These are phyloP conservation scores for Penicillium sp. DNA, from an alignment of 2,329 filamentous ascomycete genomes.

Conservation along the genomic window DNA sequence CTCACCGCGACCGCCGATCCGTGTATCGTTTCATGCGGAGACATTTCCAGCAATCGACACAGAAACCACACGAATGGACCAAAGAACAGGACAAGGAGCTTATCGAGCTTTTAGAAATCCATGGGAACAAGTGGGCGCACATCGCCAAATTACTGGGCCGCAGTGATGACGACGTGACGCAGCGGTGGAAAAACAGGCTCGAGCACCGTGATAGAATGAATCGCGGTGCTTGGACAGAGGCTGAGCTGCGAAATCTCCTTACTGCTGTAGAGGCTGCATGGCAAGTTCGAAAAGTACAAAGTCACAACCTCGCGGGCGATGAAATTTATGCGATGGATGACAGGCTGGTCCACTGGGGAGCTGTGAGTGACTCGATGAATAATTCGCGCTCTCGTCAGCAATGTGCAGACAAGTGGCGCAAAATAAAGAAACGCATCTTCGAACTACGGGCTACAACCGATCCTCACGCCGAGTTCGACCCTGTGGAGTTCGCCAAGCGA, in stretches of 20 bases:
- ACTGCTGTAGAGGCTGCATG: constrained; percentile 25
- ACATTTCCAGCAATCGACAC: constrained; percentile 37
- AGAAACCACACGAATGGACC: constrained; percentile 38
- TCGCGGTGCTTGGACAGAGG: constrained; percentile 34
- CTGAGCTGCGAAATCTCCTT: constrained; percentile 29
- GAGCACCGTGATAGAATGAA: constrained; percentile 34
- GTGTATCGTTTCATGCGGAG: constrained; percentile 41
- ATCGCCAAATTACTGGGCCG: constrained; percentile 38
- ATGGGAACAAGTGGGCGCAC: constrained; percentile 35
- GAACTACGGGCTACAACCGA: constrained; percentile 18
- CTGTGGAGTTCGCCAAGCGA: constrained; percentile 5
- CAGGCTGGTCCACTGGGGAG: constrained; percentile 28
- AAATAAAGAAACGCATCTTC: constrained; percentile 23
- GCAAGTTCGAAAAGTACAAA: constrained; percentile 11
- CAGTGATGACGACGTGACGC: constrained; percentile 39
- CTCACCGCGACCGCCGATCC: constrained; percentile 35
- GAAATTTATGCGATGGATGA: constrained; percentile 38
- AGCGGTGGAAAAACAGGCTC: constrained; percentile 41
- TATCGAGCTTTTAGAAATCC: constrained; percentile 23
- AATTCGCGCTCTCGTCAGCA: constrained; percentile 36
- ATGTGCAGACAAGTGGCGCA: constrained; percentile 39
- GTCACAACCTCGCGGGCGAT: constrained; percentile 21
- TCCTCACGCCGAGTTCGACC: constrained; percentile 24
- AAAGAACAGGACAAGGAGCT: constrained; percentile 40
- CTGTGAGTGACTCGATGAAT: constrained; percentile 26